These are phyloP conservation scores for Brachypodium distachyon DNA, from an alignment of 202 grass and related monocot genomes.

Conservation along the genomic window DNA sequence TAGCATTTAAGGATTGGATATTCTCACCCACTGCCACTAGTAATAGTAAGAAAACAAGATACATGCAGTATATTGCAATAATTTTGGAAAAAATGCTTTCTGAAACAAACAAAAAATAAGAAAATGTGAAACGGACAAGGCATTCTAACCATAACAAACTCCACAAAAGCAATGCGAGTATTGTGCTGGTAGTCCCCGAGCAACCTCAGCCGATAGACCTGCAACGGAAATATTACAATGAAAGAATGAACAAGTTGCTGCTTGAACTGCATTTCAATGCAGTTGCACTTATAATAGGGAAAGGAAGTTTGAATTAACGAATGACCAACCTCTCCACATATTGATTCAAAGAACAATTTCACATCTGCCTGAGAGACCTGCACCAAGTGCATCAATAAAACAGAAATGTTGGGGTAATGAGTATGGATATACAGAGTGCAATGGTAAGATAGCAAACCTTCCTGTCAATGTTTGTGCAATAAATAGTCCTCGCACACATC, in stretches of 20 bases:
- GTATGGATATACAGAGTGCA: background rate
- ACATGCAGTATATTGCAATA: background rate
- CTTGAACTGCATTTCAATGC: constrained; percentile 20
- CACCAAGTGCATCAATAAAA: constrained; percentile 21
- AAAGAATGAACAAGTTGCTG: background rate
- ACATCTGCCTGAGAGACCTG: constrained; percentile 96
- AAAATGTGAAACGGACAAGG: constrained; percentile 12
- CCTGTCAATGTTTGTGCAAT: constrained; percentile 99
- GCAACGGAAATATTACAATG: constrained; percentile 11
- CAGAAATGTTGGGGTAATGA: constrained; percentile 7
- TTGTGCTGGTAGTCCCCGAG: constrained; percentile 96
- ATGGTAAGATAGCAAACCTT: constrained; percentile 51
- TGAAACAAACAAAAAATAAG: too few relatives aligned
- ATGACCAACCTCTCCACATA: constrained; percentile 86
- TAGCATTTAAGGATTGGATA: background rate
- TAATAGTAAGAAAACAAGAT: background rate
- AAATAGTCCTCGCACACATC: constrained; percentile 98
- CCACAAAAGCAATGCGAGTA: constrained; percentile 96
- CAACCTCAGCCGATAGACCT: constrained; percentile 92
- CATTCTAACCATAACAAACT: constrained; percentile 89
- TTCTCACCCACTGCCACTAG: background rate
- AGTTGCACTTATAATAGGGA: background rate
- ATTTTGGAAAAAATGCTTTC: background rate
- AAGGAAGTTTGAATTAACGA: constrained; percentile 4
- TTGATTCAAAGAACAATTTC: constrained; percentile 96